Percentiles rank a stretch among this genome's conserved stretches.
Conservation (phyloP, 1,284 basidiomycete species). For the Ganoderma meredithae region DNA sequence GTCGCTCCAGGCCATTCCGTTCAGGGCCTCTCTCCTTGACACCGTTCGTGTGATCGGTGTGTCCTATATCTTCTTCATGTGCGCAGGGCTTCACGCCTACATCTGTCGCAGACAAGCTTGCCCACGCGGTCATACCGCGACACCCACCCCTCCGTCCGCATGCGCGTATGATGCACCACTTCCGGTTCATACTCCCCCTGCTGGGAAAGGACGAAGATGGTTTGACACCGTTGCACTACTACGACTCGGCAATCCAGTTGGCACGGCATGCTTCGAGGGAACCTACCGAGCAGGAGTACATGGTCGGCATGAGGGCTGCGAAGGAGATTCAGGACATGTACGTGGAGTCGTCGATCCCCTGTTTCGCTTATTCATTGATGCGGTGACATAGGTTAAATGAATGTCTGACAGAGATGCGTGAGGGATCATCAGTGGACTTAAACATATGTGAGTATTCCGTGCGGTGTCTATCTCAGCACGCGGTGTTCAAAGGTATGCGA, state of each 20-base stretch:
- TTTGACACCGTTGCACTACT: slow-evolving; percentile 72
- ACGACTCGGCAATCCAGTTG: slow-evolving; percentile 80
- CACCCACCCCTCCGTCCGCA: slow-evolving; percentile 68
- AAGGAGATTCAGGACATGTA: slow-evolving; percentile 66
- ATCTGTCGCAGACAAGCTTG: slow-evolving; percentile 59
- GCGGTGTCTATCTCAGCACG: background rate
- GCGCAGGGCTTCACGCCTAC: background rate
- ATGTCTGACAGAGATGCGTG: slow-evolving; percentile 66
- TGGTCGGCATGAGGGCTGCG: slow-evolving; percentile 68
- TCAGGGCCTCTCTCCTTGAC: slow-evolving; percentile 69
- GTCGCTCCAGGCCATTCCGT: slow-evolving; percentile 63
- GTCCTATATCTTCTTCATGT: slow-evolving; percentile 30
- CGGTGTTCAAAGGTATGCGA: background rate
- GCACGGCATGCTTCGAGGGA: slow-evolving; percentile 71
- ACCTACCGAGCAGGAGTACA: slow-evolving; percentile 75
- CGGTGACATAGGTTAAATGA: slow-evolving; percentile 57
- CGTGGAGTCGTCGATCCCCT: slow-evolving; percentile 29
- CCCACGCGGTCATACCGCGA: slow-evolving; percentile 68
- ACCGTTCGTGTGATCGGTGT: slow-evolving; percentile 72
- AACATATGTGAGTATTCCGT: slow-evolving; percentile 27
- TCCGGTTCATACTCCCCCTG: slow-evolving; percentile 75
- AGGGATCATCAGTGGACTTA: slow-evolving; percentile 48
- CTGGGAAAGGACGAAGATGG: slow-evolving; percentile 67
- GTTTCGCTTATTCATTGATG: background rate
- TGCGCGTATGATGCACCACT: slow-evolving; percentile 76